Conservation (phyloP, 2,329 filamentous ascomycete species). For the Ambrosiella xylebori region DNA sequence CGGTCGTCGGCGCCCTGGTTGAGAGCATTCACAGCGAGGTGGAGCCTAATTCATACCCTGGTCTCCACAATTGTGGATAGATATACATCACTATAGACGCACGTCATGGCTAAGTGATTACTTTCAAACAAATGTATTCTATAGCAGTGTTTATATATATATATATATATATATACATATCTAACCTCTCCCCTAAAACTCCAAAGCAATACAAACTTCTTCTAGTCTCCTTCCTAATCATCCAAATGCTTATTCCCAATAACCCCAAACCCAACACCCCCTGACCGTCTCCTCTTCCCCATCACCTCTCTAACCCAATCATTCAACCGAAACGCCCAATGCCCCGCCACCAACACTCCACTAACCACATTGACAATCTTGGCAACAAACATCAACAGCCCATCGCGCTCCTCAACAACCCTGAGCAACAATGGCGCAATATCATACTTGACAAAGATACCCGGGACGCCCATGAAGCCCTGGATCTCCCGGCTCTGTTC, state of each 20-base stretch:
- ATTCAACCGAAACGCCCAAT: conserved; percentile 76
- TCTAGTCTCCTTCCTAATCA: conserved; percentile 13
- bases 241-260: conserved; percentile 27
- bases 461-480: conserved; percentile 53
- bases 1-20: conserved; percentile 9
- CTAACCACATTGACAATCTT: conserved; percentile 80
- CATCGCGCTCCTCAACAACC: conserved; percentile 64
- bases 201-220: background rate
- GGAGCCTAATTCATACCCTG: background rate
- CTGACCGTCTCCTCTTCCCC: conserved; percentile 30
- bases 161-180: background rate
- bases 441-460: conserved; percentile 97
- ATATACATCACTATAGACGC: background rate
- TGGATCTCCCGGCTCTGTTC: conserved; percentile 59
- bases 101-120: too few relatives aligned
- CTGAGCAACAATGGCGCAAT: conserved; percentile 87
- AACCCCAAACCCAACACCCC: conserved; percentile 27
- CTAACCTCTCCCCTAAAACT: background rate
- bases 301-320: conserved; percentile 51
- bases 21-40: background rate
- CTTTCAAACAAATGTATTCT: background rate
- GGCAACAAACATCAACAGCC: conserved; percentile 57
- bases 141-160: background rate
- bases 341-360: conserved; percentile 80
- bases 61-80: background rate